A percentile compares a stretch with the other conserved stretches of the same genome.
These are phyloP conservation scores for Penicillium subrubescens DNA, from an alignment of 495 filamentous ascomycete genomes.

Conservation along the genomic window DNA sequence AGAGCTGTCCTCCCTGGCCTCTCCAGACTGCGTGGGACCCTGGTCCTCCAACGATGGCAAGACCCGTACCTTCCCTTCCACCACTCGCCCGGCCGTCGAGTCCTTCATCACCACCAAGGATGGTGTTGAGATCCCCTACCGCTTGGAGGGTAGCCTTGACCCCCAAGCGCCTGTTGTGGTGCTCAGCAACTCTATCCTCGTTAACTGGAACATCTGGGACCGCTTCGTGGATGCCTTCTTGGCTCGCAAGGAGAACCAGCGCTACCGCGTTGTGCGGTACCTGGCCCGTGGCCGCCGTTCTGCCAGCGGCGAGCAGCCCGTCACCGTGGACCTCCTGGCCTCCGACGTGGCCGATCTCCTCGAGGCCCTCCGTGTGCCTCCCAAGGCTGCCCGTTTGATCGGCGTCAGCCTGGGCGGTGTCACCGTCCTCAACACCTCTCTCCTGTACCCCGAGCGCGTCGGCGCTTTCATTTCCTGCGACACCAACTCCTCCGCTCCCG, in stretches of 20 bases:
- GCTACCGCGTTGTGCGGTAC: conserved; percentile 72
- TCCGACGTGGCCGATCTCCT: conserved; percentile 63
- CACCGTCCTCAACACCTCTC: conserved; percentile 68
- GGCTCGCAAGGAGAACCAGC: conserved; percentile 55
- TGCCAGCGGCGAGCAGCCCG: conserved; percentile 44
- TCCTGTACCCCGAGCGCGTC: conserved; percentile 62
- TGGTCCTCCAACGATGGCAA: conserved; percentile 57
- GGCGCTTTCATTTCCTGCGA: conserved; percentile 71
- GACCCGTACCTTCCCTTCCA: conserved; percentile 52
- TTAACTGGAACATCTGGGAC: conserved; percentile 76
- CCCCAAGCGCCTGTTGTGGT: conserved; percentile 68
- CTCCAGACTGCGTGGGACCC: conserved; percentile 36
- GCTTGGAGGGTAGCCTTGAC: conserved; percentile 70
- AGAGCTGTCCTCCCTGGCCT: conserved; percentile 56
- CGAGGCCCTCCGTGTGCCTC: conserved; percentile 57
- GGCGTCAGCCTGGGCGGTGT: conserved; percentile 80
- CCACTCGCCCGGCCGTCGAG: conserved; percentile 57
- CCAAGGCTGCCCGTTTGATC: conserved; percentile 60
- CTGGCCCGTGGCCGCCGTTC: conserved; percentile 63
- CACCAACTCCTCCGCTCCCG: conserved; percentile 67
- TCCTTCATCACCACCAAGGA: conserved; percentile 69
- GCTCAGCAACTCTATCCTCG: conserved; percentile 75
- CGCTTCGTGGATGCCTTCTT: conserved; percentile 63
- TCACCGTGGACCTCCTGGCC: conserved; percentile 65
- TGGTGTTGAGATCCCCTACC: conserved; percentile 66